These are phyloP conservation scores for Agrostemma githago DNA, from an alignment of 148 eudicot species.

Conservation along the genomic window DNA sequence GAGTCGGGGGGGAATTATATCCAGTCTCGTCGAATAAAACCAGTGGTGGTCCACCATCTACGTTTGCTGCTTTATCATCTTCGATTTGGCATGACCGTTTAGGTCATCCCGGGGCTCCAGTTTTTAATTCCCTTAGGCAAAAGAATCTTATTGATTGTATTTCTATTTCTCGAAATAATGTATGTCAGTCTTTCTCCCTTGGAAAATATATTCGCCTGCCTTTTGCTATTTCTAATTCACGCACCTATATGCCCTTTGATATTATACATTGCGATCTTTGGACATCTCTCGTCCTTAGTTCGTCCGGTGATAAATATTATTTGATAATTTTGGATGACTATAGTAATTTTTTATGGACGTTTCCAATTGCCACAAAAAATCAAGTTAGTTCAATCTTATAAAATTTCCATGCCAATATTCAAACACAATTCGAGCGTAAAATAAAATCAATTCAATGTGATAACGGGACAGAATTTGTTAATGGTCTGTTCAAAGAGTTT, in stretches of 20 bases:
- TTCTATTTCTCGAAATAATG: too few species aligned
- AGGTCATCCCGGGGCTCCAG: too few species aligned
- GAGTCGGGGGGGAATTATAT: neutral
- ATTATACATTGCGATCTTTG: too few species aligned
- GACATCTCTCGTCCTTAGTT: too few species aligned
- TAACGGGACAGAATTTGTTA: conserved; percentile 3
- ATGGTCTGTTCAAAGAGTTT: neutral
- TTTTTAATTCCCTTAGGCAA: too few species aligned
- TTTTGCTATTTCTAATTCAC: neutral
- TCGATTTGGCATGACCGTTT: too few species aligned
- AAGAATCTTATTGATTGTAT: too few species aligned
- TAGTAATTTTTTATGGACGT: conserved; percentile 2
- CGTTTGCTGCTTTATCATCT: neutral
- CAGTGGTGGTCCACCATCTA: neutral
- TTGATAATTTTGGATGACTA: neutral
- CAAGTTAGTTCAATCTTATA: neutral
- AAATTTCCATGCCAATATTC: neutral
- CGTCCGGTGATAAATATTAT: too few species aligned
- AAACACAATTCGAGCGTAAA: neutral
- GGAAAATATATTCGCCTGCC: neutral
- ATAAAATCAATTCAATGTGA: conserved; percentile 5
- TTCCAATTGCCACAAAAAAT: neutral
- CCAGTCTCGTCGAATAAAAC: neutral
- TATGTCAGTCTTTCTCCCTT: too few species aligned
- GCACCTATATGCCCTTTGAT: too few species aligned